These are phyloP conservation scores for Solanum sitiens DNA, from an alignment of 257 asterid species.

Conservation along the genomic window DNA sequence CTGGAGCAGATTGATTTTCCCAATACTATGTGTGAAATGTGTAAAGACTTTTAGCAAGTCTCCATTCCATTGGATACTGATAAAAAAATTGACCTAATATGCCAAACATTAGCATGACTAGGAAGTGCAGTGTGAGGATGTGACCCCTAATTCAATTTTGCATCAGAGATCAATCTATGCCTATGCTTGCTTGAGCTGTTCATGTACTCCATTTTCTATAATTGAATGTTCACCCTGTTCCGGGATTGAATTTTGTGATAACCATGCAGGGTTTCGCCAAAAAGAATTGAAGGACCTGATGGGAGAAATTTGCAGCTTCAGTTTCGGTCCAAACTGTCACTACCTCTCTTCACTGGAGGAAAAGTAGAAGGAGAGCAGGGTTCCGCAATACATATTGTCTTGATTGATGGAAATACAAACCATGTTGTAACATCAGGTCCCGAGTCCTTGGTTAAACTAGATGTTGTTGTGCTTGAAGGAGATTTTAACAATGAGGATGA, in stretches of 20 bases:
- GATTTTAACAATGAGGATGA: constrained; percentile 84
- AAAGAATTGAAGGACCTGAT: constrained; percentile 75
- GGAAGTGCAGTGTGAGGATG: background rate
- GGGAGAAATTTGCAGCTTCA: constrained; percentile 78
- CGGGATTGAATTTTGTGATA: background rate
- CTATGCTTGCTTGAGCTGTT: background rate
- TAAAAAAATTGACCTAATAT: background rate
- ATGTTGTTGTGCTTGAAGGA: constrained; percentile 81
- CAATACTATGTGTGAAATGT: background rate
- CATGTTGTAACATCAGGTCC: constrained; percentile 68
- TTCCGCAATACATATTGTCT: constrained; percentile 61
- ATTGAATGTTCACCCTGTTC: background rate
- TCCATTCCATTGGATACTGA: background rate
- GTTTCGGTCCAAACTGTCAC: constrained; percentile 74
- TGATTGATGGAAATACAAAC: constrained; percentile 60
- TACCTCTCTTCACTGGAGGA: constrained; percentile 87
- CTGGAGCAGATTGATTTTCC: background rate
- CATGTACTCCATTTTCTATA: background rate
- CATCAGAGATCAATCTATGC: background rate
- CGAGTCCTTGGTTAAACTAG: constrained; percentile 64
- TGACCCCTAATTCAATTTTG: background rate
- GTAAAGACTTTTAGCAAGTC: background rate
- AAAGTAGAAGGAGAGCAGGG: constrained; percentile 91
- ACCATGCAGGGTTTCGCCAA: constrained; percentile 73
- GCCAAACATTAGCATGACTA: background rate